Evolutionary conservation across 257 asterid genomes (phyloP).

Genomic region (Cruciata laevipes): DNA sequence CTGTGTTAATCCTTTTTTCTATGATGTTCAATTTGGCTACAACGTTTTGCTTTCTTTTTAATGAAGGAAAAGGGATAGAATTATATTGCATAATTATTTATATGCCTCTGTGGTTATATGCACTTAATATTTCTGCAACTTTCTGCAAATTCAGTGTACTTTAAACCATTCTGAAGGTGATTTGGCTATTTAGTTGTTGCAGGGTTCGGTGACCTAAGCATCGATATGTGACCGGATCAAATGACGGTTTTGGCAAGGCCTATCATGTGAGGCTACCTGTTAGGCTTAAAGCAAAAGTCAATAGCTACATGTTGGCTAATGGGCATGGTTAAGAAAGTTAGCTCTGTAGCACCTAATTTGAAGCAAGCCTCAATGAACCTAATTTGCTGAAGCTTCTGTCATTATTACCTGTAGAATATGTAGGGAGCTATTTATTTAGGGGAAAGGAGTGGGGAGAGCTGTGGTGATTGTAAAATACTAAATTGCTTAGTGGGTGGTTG

Average conservation of each 20-base stretch:
- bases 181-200: background rate
- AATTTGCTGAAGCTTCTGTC: background rate
- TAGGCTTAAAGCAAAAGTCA: background rate
- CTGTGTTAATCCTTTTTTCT: background rate
- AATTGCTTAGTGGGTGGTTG: background rate
- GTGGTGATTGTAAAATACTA: no score
- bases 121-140: background rate
- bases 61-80: background rate
- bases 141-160: background rate
- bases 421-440: background rate
- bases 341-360: background rate
- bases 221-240: background rate
- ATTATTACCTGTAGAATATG: background rate
- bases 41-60: no score
- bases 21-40: background rate
- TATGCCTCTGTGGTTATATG: background rate
- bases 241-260: background rate
- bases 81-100: background rate
- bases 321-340: background rate
- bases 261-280: background rate
- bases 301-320: background rate
- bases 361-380: background rate
- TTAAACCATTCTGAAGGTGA: background rate
- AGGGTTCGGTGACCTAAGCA: background rate
- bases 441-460: background rate